Conservation (phyloP, 2,329 filamentous ascomycete genomes). For the Eutypella sp. region DNA sequence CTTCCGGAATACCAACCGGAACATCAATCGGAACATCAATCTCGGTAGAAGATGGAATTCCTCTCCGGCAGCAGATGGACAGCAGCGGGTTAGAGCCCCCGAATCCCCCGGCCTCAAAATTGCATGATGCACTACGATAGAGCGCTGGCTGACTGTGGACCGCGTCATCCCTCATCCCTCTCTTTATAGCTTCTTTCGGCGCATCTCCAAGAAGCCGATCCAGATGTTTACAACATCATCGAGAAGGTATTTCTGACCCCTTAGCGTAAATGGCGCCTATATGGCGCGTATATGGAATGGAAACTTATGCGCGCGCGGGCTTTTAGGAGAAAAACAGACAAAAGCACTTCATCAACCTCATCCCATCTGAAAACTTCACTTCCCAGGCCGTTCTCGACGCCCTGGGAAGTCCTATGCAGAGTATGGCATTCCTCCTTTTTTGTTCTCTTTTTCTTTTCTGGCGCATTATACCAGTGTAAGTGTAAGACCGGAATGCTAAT, state of each 20-base stretch:
- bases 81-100: slow-evolving; percentile 48
- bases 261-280: not conserved
- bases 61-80: slow-evolving; percentile 46
- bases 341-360: slow-evolving; percentile 97
- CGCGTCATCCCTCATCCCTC: too few species aligned
- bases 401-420: slow-evolving; percentile 91
- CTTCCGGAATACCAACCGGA: slow-evolving; percentile 12
- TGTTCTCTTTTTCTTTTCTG: too few species aligned
- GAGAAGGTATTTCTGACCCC: slow-evolving; percentile 61
- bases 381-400: slow-evolving; percentile 90
- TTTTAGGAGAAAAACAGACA: slow-evolving; percentile 89
- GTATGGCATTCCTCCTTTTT: slow-evolving; percentile 52
- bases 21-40: too few species aligned
- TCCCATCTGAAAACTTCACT: slow-evolving; percentile 93
- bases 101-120: not conserved
- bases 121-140: too few species aligned
- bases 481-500: too few species aligned
- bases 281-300: too few species aligned
- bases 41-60: slow-evolving; percentile 39
- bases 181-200: slow-evolving; percentile 68
- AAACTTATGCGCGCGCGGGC: slow-evolving; percentile 6
- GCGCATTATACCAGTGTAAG: too few species aligned
- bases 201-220: slow-evolving; percentile 78
- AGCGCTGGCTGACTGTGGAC: slow-evolving; percentile 6
- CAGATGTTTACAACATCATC: slow-evolving; percentile 80